These are phyloP conservation scores for Schizosaccharomyces versatilis DNA, from an alignment of 1,139 yeast species.

Conservation along the genomic window DNA sequence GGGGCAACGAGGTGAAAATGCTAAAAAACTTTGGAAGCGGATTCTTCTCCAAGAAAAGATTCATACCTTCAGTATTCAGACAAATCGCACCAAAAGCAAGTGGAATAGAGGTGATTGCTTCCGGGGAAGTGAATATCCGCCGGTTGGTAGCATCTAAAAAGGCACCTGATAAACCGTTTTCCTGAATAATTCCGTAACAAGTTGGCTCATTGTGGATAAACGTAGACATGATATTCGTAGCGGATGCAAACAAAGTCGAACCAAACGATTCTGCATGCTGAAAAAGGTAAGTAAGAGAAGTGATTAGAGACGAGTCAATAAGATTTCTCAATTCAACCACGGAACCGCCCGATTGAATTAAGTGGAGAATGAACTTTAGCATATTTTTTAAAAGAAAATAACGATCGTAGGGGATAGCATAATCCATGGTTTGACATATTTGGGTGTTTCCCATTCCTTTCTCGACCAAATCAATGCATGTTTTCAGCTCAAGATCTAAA, in stretches of 20 bases:
- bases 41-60: conserved; percentile 28
- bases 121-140: conserved; percentile 30
- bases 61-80: conserved; percentile 51
- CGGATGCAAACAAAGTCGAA: conserved; percentile 37
- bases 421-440: conserved; percentile 23
- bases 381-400: conserved; percentile 26
- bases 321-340: conserved; percentile 58
- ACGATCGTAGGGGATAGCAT: conserved; percentile 41
- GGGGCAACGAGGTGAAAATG: conserved; percentile 27
- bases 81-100: conserved; percentile 70
- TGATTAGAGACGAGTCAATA: conserved; percentile 59
- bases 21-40: conserved; percentile 31
- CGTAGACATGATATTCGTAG: conserved; percentile 44
- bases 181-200: conserved; percentile 58
- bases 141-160: conserved; percentile 33
- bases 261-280: conserved; percentile 45
- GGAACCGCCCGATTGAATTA: conserved; percentile 54
- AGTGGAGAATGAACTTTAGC: conserved; percentile 39
- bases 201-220: conserved; percentile 85
- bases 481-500: conserved; percentile 44
- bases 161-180: conserved; percentile 50
- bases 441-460: neutral
- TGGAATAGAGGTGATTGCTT: conserved; percentile 40
- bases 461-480: conserved; percentile 24
- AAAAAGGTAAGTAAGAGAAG: conserved; percentile 38